Evolutionary conservation across 805 yeast genomes (phyloP).

Genomic region (Starmerella asiatica): DNA sequence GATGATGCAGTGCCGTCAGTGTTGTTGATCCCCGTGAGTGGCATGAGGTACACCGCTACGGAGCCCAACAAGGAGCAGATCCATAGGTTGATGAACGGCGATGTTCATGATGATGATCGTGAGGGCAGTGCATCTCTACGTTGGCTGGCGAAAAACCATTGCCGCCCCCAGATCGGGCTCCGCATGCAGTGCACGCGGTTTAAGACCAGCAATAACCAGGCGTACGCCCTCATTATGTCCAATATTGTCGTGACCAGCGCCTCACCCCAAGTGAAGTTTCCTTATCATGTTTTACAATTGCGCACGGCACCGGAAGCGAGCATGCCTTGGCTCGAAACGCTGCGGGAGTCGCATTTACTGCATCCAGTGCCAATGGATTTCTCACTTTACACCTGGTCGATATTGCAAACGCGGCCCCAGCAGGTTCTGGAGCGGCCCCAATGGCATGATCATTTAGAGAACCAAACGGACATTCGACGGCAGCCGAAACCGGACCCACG

Average conservation of each 20-base stretch:
- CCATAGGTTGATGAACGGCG: not conserved
- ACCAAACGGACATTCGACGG: conserved; percentile 34
- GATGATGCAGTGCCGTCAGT: conserved; percentile 13
- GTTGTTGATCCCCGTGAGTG: conserved; percentile 30
- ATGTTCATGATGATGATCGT: not conserved
- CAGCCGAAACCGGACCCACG: conserved; percentile 26
- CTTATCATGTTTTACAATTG: conserved; percentile 39
- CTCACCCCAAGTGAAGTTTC: conserved; percentile 25
- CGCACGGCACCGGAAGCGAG: conserved; percentile 29
- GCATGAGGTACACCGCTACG: conserved; percentile 25
- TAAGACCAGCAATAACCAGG: conserved; percentile 1
- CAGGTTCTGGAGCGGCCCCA: conserved; percentile 27
- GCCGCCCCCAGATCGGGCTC: not conserved
- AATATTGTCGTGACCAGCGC: conserved; percentile 12
- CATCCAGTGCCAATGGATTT: conserved; percentile 33
- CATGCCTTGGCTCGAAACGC: conserved; percentile 30
- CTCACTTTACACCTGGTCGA: conserved; percentile 28
- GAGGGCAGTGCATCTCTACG: not conserved
- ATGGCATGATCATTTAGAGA: conserved; percentile 31
- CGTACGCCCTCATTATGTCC: conserved; percentile 31
- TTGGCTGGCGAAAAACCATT: not conserved
- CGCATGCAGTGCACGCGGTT: conserved; percentile 22
- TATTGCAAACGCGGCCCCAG: conserved; percentile 25
- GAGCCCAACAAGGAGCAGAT: not conserved
- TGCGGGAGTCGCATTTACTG: conserved; percentile 38